Evolutionary conservation across 2,329 filamentous ascomycete species (phyloP).

Genomic region (Verticillium zaregamsianum): DNA sequence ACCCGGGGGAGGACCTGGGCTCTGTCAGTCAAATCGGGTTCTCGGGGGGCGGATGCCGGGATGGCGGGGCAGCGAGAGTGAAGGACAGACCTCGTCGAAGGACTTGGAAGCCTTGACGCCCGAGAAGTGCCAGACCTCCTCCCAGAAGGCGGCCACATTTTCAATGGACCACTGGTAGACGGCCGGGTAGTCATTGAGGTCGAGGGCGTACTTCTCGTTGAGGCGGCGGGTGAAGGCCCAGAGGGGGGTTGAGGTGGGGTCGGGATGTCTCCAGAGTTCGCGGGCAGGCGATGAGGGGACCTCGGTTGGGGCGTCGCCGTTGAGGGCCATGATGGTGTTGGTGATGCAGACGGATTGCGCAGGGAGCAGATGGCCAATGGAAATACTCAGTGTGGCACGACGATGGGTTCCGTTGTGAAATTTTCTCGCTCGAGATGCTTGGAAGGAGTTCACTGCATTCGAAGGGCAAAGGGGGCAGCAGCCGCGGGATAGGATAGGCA

Average conservation of each 20-base stretch:
- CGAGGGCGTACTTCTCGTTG: conserved; percentile 61
- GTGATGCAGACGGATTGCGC: not conserved
- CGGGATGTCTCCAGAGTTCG: conserved; percentile 68
- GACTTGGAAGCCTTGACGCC: conserved; percentile 65
- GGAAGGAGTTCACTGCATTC: not conserved
- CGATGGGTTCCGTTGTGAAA: not conserved
- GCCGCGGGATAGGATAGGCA: not conserved
- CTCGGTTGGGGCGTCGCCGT: not conserved
- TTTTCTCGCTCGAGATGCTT: not conserved
- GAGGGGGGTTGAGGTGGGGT: conserved; percentile 65
- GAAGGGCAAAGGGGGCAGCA: not conserved
- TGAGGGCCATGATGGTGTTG: conserved; percentile 8
- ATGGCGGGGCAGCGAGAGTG: not conserved
- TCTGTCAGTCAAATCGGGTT: not conserved
- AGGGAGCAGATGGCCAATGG: not conserved
- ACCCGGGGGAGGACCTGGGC: conserved; percentile 62
- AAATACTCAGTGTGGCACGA: not conserved
- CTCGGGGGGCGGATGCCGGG: not conserved
- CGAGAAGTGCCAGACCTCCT: conserved; percentile 77
- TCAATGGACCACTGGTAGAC: conserved; percentile 83
- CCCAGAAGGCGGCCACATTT: conserved; percentile 75
- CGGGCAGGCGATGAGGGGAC: conserved; percentile 9
- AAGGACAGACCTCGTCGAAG: conserved; percentile 52
- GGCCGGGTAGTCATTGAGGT: conserved; percentile 64
- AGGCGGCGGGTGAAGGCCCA: conserved; percentile 66